phyloP scores from a whole-genome alignment of 106 monocot species.

The Platanthera zijinensis region DNA sequence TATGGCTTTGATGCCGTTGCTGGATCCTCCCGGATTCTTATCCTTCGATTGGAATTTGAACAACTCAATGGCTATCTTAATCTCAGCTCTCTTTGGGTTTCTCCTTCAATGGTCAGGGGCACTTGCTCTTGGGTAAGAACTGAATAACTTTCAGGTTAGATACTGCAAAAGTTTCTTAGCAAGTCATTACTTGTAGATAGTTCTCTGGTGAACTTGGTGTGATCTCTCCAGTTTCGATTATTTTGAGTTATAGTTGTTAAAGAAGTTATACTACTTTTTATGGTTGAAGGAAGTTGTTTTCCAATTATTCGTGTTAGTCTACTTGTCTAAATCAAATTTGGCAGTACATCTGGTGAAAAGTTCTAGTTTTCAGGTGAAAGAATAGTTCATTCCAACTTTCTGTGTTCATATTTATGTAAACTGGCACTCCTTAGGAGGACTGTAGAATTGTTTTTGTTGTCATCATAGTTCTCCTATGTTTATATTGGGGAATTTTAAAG shows the following conservation, averaged over 20 bases:
- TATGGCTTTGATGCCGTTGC: slow-evolving; percentile 84
- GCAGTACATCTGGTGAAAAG: background rate
- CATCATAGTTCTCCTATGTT: too few relatives aligned
- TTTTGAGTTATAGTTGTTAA: background rate
- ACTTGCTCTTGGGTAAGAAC: slow-evolving; percentile 77
- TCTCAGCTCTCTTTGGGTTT: slow-evolving; percentile 88
- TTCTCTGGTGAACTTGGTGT: too few relatives aligned
- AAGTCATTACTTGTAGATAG: background rate
- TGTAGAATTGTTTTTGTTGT: too few relatives aligned
- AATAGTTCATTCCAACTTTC: background rate
- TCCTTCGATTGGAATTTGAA: slow-evolving; percentile 64
- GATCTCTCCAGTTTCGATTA: background rate
- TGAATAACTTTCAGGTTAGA: slow-evolving; percentile 1
- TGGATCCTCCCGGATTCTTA: slow-evolving; percentile 79
- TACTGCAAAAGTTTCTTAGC: background rate
- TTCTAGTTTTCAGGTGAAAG: background rate
- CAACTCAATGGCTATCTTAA: slow-evolving; percentile 43
- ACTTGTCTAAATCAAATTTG: background rate
- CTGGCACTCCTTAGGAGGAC: background rate
- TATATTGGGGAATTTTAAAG: too few relatives aligned
- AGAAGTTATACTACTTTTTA: background rate
- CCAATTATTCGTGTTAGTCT: background rate
- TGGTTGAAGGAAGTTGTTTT: background rate
- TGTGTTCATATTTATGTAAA: background rate
- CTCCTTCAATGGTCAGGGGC: slow-evolving; percentile 96